Base-by-base conservation (phyloP, 179 eudicot species). In the Beta corolliflora region DNA sequence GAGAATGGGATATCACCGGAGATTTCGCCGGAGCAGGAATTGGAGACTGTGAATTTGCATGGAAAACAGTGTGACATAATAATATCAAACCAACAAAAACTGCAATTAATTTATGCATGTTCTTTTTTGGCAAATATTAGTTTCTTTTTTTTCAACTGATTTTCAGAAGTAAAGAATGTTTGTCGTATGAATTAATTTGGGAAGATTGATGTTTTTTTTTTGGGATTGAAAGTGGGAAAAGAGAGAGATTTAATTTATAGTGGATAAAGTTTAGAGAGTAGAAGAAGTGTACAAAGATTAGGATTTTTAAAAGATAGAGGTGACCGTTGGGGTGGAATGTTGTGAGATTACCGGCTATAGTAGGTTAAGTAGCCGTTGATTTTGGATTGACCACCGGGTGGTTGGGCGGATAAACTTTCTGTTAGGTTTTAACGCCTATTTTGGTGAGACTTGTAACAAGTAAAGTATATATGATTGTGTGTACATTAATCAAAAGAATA, bases 311-410 rank as follows among this genome's bases (percentile, higher is more conserved):
- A 41, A 29, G 21, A 36, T 10, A 44, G 19, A 60, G 69, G 68
- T 76, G 69, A 76, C 79, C 79, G 79, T 76, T 76, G 69, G n/a
- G 19, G 15, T 1, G 68, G 36, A 41, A 54, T 7, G 61, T 53
- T 15, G 25, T 14, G 10, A 29, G 46, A 21, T 73, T 19, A 73
- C 77, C 48, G 77, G 77, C 63, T 73, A 54, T 55, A 53, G 23
- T 7, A 73, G 64, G 77, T 73, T 8, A 53, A 54, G 63, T 73
- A 73, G 77, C 77, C 77, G 77, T 73, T 73, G 21, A 14, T 73
- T 25, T 11, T 29, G 12, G 0, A 54, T 15, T 0, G 61, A 31
- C 3, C 29, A 53, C 61, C 11, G 61, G 12, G 61, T 25, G n/a
- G 21, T 53, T 13, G 59, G 59, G 76, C 7, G 15, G 54, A 19